Conservation (phyloP, 768 basidiomycete genomes). For the Pleurotus djamor region DNA sequence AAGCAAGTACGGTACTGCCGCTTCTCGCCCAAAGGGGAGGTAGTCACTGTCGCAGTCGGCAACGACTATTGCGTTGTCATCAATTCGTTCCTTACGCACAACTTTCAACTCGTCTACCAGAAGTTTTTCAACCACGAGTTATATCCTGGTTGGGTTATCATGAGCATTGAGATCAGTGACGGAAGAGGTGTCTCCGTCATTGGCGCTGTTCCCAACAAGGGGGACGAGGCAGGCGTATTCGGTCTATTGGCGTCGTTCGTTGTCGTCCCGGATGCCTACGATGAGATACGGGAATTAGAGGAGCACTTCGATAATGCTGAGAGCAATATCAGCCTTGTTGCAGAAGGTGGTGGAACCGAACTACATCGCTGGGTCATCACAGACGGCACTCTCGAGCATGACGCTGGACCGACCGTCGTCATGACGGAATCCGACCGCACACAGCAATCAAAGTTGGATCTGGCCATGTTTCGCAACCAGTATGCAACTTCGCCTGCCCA, state of each 20-base stretch:
- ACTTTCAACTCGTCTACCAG: conserved; percentile 1
- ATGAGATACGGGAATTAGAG: neutral
- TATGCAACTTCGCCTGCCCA: neutral
- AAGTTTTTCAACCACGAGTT: neutral
- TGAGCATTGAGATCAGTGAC: neutral
- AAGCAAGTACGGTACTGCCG: neutral
- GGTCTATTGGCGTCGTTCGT: neutral
- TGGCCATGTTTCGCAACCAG: neutral
- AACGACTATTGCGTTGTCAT: neutral
- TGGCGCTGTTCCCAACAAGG: neutral
- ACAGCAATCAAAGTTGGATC: neutral
- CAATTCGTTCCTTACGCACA: neutral
- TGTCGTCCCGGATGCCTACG: neutral
- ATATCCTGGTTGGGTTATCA: neutral
- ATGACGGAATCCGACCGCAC: neutral
- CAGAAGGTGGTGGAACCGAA: neutral
- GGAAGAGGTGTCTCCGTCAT: neutral
- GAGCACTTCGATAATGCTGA: neutral
- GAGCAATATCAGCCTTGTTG: neutral
- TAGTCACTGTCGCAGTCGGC: neutral
- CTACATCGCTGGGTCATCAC: neutral
- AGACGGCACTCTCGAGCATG: neutral
- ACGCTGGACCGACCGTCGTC: neutral
- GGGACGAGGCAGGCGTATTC: neutral
- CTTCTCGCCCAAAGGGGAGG: neutral